Evolutionary conservation across 148 eudicot species (phyloP), one percentile per base, ranked within the genome.

Genomic region (Nepenthes gracilis): DNA sequence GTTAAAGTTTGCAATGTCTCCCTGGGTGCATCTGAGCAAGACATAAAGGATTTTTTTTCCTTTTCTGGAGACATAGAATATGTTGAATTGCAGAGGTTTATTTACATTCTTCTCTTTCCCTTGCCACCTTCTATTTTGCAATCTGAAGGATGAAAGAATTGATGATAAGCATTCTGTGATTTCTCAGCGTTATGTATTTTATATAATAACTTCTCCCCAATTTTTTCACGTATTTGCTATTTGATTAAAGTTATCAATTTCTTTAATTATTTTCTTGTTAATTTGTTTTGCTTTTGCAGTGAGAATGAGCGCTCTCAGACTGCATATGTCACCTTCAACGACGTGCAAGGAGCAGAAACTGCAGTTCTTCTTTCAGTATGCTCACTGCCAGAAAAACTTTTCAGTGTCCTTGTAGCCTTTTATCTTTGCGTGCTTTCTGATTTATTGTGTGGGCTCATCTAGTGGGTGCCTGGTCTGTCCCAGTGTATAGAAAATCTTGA

Each of bases 291-390:
- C 52, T 64, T 54, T 48, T 66, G 36, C 65, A 91, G 97, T 72
- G 96, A 80, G 65, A 81, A 67, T 71, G 93, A 87, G 77, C 76
- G 90, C 5, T 83, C 96, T 74, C 97, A 87, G 74, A 77, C 68
- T 67, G 96, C 96, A 63, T 83, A 79, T 74, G 96, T 91, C 71
- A 91, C 90, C 57, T 91, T 91, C 65, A 85, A 83, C 77, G 93
- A 85, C 60, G 38, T 84, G 49, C 86, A 83, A 68, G 93, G 93
- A 32, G 97, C 97, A 63, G 96, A 87, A 72, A 91, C 93, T 66
- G 97, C 97, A 4, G 93, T 88, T 73, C 96, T 91, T 72, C 96
- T 91, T 60, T 81, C 97, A 76, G 97, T 91, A 81, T 49, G 53
- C 11, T 23, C 23, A 23, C 53, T 11, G 53, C 12, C 45, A 40